Evolutionary conservation across 768 basidiomycete genomes (phyloP).

Genomic region (Termitomyces sp.): DNA sequence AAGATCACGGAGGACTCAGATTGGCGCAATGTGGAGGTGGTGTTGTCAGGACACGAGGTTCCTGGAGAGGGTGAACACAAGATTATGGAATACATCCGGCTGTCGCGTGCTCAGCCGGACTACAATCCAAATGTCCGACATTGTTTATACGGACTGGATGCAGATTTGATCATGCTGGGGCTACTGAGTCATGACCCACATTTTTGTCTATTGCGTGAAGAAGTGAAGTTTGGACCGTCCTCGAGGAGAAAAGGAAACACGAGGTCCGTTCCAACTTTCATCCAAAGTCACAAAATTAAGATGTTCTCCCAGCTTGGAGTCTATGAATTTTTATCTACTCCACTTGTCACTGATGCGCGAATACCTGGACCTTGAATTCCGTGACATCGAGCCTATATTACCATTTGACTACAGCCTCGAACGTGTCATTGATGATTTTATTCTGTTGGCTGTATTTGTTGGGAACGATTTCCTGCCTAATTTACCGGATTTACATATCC

Average conservation of each 20-base stretch:
- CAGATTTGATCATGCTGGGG: constrained; percentile 97
- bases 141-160: constrained; percentile 97
- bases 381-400: constrained; percentile 56
- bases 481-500: constrained; percentile 94
- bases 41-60: constrained; percentile 95
- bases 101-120: constrained; percentile 90
- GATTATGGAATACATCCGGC: constrained; percentile 98
- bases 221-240: constrained; percentile 93
- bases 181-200: constrained; percentile 97
- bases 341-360: constrained; percentile 95
- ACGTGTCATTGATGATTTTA: constrained; percentile 96
- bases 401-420: constrained; percentile 88
- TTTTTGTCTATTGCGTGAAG: constrained; percentile 95
- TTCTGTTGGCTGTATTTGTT: constrained; percentile 92
- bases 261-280: constrained; percentile 23
- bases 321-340: constrained; percentile 90
- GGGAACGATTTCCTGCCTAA: constrained; percentile 98
- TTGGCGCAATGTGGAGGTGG: constrained; percentile 89
- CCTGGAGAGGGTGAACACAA: constrained; percentile 99
- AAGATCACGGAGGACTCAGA: constrained; percentile 96
- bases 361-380: constrained; percentile 96
- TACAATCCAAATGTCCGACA: constrained; percentile 97
- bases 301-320: constrained; percentile 44
- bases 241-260: constrained; percentile 66
- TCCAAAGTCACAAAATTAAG: background rate